Conservation (phyloP, 2,329 filamentous ascomycete genomes). For the Arthrobotrys sphaeroides region DNA sequence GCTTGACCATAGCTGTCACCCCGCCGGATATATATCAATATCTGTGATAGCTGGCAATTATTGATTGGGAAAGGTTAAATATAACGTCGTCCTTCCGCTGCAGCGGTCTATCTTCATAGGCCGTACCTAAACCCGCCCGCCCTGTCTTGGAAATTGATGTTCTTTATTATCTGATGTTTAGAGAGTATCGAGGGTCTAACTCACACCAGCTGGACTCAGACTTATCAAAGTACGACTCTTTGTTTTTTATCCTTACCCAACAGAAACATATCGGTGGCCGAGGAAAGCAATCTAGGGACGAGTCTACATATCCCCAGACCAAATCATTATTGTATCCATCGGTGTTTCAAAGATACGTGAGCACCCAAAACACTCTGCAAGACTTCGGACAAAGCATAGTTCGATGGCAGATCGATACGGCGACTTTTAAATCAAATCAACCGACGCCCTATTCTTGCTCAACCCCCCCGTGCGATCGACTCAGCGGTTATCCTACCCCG, state of each 20-base stretch:
- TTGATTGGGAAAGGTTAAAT: constrained; percentile 34
- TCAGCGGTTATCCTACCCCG: neutral
- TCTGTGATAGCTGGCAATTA: constrained; percentile 30
- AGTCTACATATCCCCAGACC: neutral
- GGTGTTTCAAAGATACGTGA: neutral
- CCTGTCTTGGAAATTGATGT: neutral
- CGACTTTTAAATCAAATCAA: constrained; percentile 19
- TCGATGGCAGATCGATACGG: neutral
- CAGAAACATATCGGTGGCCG: neutral
- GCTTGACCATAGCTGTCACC: constrained; percentile 7
- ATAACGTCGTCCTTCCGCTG: neutral
- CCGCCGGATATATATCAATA: constrained; percentile 7
- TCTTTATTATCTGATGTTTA: neutral
- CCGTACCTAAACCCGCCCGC: too few relatives aligned
- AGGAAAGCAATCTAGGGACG: neutral
- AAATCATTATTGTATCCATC: neutral
- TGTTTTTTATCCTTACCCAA: neutral
- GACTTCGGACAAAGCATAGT: neutral
- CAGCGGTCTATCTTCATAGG: neutral
- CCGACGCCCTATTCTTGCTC: neutral
- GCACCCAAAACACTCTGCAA: neutral
- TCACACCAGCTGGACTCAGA: neutral
- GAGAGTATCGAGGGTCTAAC: neutral
- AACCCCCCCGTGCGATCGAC: neutral
- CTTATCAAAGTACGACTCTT: neutral